These are phyloP conservation scores for Hyphopichia pseudoburtonii DNA, from an alignment of 1,139 yeast genomes.

Conservation along the genomic window DNA sequence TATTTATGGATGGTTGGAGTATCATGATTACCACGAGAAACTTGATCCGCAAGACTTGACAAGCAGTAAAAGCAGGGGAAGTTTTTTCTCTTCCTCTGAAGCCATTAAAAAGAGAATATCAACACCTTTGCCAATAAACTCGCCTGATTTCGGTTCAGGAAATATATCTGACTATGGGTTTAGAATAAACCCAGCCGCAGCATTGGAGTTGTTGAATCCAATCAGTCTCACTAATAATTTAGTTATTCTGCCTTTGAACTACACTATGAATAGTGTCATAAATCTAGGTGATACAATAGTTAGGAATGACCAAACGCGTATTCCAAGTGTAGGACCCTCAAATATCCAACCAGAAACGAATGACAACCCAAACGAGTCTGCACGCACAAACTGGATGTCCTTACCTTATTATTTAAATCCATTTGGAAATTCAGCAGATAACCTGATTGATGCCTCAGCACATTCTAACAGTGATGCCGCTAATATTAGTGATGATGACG, in stretches of 20 bases:
- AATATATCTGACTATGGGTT: not conserved
- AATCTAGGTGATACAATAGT: slow-evolving; percentile 12
- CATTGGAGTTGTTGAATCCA: slow-evolving; percentile 35
- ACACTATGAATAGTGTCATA: slow-evolving; percentile 36
- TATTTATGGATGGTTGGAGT: slow-evolving; percentile 36
- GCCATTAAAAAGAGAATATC: slow-evolving; percentile 2
- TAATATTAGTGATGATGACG: not conserved
- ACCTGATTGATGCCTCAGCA: not conserved
- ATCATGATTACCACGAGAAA: slow-evolving; percentile 31
- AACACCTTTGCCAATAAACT: not conserved
- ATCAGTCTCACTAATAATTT: slow-evolving; percentile 35
- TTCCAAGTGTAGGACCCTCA: too few species aligned
- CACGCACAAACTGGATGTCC: slow-evolving; percentile 5
- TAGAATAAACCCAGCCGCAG: slow-evolving; percentile 13
- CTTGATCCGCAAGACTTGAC: slow-evolving; percentile 18
- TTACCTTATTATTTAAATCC: slow-evolving; percentile 4
- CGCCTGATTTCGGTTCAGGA: slow-evolving; percentile 6
- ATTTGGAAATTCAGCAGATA: slow-evolving; percentile 1
- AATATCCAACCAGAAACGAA: too few species aligned
- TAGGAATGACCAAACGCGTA: not conserved
- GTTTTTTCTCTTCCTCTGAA: slow-evolving; percentile 17
- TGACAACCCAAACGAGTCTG: too few species aligned
- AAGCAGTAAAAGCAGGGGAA: slow-evolving; percentile 14
- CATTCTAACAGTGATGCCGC: not conserved
- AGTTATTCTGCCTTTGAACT: slow-evolving; percentile 40